These are phyloP conservation scores for Panicum hallii DNA, from an alignment of 202 grass and related monocot species.

Conservation along the genomic window DNA sequence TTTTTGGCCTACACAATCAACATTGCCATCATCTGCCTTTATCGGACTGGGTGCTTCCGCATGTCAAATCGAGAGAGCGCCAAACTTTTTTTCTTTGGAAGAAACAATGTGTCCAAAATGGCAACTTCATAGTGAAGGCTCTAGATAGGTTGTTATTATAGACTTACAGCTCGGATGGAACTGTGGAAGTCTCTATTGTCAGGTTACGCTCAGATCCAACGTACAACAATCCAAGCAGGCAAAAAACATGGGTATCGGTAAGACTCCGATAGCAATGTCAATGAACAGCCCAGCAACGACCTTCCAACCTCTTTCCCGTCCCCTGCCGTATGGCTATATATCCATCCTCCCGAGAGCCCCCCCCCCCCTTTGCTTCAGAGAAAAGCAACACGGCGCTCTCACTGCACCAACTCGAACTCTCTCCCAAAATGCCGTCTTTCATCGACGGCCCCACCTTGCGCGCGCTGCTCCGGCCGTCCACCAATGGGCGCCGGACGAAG, in stretches of 20 bases:
- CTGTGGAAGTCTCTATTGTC: slow-evolving; percentile 1
- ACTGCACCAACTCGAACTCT: slow-evolving; percentile 26
- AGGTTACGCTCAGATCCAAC: slow-evolving; percentile 18
- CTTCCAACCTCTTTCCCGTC: slow-evolving; percentile 36
- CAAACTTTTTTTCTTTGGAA: neutral
- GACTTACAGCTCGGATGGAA: neutral
- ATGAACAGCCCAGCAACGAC: slow-evolving; percentile 40
- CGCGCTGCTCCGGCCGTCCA: slow-evolving; percentile 70
- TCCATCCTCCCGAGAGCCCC: slow-evolving; percentile 40
- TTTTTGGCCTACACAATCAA: neutral
- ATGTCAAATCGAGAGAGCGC: neutral
- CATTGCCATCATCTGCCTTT: neutral
- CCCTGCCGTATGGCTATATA: slow-evolving; percentile 44
- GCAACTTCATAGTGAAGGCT: neutral
- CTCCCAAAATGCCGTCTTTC: slow-evolving; percentile 69
- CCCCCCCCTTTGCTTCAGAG: slow-evolving; percentile 43
- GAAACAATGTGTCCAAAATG: neutral
- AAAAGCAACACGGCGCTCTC: slow-evolving; percentile 32
- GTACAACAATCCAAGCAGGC: slow-evolving; percentile 24
- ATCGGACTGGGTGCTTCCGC: neutral
- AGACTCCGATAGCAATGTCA: neutral
- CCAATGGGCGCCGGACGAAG: slow-evolving; percentile 65
- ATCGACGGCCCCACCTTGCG: slow-evolving; percentile 63
- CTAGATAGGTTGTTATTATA: neutral
- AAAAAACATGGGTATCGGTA: slow-evolving; percentile 19